Evolutionary conservation across 2,329 filamentous ascomycete species (phyloP), one percentile per base, ranked within the genome.

Genomic region (Beauveria sp.): DNA sequence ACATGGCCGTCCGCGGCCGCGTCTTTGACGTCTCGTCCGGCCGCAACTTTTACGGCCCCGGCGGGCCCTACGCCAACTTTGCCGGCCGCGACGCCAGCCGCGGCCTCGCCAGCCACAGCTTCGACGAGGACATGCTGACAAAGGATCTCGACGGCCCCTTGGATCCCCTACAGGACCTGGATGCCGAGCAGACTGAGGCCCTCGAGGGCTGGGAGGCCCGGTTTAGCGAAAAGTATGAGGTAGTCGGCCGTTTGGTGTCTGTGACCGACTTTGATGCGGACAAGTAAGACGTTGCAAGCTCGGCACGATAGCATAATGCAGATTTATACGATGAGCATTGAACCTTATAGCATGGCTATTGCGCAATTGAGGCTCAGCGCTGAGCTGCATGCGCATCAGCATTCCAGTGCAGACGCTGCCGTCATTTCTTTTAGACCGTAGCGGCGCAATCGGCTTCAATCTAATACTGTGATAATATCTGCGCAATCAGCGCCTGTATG

Each of bases 51-150:
- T 99, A 99, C 77, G 94, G 94, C 4, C 94, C 94, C 22, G 92
- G 92, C 14, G 93, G 93, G 0, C 92, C 93, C 2, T 99, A 99
- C 74, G 87, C 88, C 73, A 97, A 97, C 78, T 99, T 99, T 71
- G 94, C 94, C 0, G 94, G 94, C 0, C 81, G 92, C 44, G 94
- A 99, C 75, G 94, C 94, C 22, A 91, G 85, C 65, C 83, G 93
- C 57, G 94, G 94, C 1, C 77, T 99, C 63, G 93, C 94, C 1
- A 90, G 85, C 73, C 91, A 92, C 62, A 96, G 91, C 77, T 97
- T 99, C 73, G 94, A 97, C 72, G 85, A 90, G 79, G 89, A 92
- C 7, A 96, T 97, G 92, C 77, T 97, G 76, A 97, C 94, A 20
- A 86, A 93, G 79, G 89, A 97, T 73, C 77, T 97, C 60, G 85